Evolutionary conservation across 805 yeast genomes (phyloP), one percentile per base, ranked within the genome.

Genomic region (Saturnispora halmiae): DNA sequence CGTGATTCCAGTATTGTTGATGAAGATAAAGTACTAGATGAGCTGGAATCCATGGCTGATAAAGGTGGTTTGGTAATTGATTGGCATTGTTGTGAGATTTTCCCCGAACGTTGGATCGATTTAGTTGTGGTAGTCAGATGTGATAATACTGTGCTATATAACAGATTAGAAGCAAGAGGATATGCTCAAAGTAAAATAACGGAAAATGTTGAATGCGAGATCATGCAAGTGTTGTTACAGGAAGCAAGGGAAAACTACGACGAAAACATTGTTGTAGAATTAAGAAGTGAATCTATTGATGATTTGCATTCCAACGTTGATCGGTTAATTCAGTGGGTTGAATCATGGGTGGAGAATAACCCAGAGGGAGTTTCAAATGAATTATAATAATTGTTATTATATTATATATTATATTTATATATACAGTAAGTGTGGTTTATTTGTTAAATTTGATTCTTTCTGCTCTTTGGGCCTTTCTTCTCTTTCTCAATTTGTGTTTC

Each of bases 1-100:
- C 73, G 95, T 55, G 86, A 90, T 52, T 76, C 94, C 2, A 74
- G 80, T 37, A 84, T 90, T 31, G 96, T 90, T 4, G 96, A 92
- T 61, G 98, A 90, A 53, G 97, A 92, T 55, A 79, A 77, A 56
- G 66, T 90, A 11, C 61, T 87, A 43, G 97, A 92, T 58, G 74
- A 75, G 19, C 61, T 92, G 37, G 96, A 88, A 58, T 79, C 80
- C 6, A 72, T 80, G 30, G 66, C 88, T 36, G 81, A 80, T 40
- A 66, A 75, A 47, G 99, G 99, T n/a, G 95, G 94, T 1, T 69
- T 72, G n/a, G 66, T 92, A 7, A 70, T 92, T 10, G 99, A 92
- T 60, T 92, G 98, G 98, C 99, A 92, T 58, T 92, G 90, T 34
- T 86, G 95, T 62, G 98, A 92, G 54, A 75, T 85, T 16, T 90